Conservation (phyloP, 2,329 filamentous ascomycete species). For the Trichoderma harzianum region DNA sequence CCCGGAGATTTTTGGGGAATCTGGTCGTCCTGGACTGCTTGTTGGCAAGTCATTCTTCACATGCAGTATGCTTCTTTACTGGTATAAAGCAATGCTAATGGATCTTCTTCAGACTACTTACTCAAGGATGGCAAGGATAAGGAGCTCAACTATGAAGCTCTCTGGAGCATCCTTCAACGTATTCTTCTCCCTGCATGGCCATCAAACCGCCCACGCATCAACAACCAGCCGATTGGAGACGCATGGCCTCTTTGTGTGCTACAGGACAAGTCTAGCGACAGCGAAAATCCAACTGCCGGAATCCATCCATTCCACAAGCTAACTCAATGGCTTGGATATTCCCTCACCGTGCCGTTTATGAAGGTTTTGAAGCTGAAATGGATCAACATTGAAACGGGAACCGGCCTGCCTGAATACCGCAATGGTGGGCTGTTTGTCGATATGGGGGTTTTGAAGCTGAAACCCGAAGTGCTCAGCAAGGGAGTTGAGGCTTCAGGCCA, state of each 20-base stretch:
- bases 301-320: conserved; percentile 59
- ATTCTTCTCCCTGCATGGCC: conserved; percentile 50
- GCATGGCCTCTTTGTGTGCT: conserved; percentile 44
- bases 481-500: conserved; percentile 43
- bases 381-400: conserved; percentile 54
- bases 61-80: background rate
- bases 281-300: background rate
- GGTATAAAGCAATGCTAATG: background rate
- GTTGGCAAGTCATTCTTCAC: conserved; percentile 37
- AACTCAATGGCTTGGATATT: conserved; percentile 72
- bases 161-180: conserved; percentile 44
- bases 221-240: conserved; percentile 45
- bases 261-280: background rate
- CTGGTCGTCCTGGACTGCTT: conserved; percentile 45
- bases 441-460: conserved; percentile 50
- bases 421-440: conserved; percentile 69
- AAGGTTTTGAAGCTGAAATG: conserved; percentile 50
- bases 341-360: conserved; percentile 63
- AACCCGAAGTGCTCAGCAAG: conserved; percentile 39
- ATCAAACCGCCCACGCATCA: conserved; percentile 47
- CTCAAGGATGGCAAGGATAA: conserved; percentile 27
- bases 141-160: conserved; percentile 35
- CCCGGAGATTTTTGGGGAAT: conserved; percentile 39
- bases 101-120: conserved; percentile 37
- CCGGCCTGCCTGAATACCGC: conserved; percentile 68